These are phyloP conservation scores for Oleoguttula mirabilis DNA, from an alignment of 495 filamentous ascomycete genomes.

Conservation along the genomic window DNA sequence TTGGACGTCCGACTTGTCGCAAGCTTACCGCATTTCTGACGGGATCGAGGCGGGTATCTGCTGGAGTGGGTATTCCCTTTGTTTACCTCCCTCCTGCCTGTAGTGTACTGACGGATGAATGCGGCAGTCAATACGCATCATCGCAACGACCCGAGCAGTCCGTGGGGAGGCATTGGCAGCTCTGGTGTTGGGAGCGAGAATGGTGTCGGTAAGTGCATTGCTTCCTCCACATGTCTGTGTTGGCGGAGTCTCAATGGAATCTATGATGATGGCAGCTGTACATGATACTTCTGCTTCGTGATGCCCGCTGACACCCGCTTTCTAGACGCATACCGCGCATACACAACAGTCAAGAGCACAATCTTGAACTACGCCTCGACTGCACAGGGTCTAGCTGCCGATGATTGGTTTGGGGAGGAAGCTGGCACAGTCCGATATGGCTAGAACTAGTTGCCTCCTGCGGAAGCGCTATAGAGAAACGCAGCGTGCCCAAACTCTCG, in stretches of 20 bases:
- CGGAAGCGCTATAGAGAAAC: too few species aligned
- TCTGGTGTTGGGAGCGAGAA: conserved; percentile 49
- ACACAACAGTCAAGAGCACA: conserved; percentile 46
- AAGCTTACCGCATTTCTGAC: conserved; percentile 45
- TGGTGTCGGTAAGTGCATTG: conserved; percentile 29
- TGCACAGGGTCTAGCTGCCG: conserved; percentile 18
- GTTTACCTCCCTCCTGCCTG: background rate
- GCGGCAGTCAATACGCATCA: conserved; percentile 45
- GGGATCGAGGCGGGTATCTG: conserved; percentile 48
- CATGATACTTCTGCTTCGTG: too few species aligned
- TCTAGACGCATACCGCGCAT: conserved; percentile 43
- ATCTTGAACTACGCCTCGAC: conserved; percentile 42
- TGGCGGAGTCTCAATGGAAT: too few species aligned
- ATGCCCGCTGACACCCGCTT: too few species aligned
- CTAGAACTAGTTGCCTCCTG: too few species aligned
- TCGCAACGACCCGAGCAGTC: conserved; percentile 47
- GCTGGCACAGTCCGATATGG: conserved; percentile 21
- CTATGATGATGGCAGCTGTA: too few species aligned
- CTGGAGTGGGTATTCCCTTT: conserved; percentile 29
- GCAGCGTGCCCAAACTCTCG: too few species aligned
- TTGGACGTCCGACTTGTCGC: conserved; percentile 46
- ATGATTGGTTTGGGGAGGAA: conserved; percentile 27
- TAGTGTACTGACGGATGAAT: background rate
- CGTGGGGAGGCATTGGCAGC: conserved; percentile 45
- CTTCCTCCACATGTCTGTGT: too few species aligned